Percentiles rank a stretch among this genome's conserved stretches.
phyloP scores from a whole-genome alignment of 495 filamentous ascomycete genomes.

The Podospora fimiseda region DNA sequence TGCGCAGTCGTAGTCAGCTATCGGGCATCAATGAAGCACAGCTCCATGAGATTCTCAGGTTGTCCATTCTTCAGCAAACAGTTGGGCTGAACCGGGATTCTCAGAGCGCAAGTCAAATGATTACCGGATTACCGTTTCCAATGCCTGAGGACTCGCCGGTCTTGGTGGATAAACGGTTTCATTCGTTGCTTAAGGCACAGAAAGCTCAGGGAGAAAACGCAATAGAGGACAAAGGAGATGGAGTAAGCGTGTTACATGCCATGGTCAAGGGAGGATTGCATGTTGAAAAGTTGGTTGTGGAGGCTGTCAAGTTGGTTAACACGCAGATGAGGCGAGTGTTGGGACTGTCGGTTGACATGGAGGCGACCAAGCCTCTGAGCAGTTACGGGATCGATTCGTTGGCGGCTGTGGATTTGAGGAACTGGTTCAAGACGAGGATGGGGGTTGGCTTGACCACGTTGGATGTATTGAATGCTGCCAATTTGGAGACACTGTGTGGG shows the following conservation, averaged over 20 bases:
- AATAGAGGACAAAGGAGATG: not conserved
- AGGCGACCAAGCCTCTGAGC: not conserved
- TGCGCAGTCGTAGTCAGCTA: not conserved
- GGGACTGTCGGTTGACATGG: not conserved
- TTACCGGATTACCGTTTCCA: not conserved
- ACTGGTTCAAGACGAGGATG: not conserved
- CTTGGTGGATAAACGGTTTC: not conserved
- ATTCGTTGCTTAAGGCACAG: not conserved
- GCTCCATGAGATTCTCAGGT: not conserved
- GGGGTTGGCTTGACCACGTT: not conserved
- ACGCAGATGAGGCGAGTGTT: not conserved
- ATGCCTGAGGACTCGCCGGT: not conserved
- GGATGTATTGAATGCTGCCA: not conserved
- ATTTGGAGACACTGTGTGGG: not conserved
- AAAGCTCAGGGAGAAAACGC: no score
- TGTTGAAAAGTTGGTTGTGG: not conserved
- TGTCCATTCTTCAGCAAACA: not conserved
- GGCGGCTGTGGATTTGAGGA: not conserved
- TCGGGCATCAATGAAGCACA: not conserved
- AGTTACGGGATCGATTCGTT: not conserved
- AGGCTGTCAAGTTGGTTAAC: not conserved
- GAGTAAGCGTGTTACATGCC: not conserved
- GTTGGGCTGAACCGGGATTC: not conserved
- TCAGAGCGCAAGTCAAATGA: not conserved
- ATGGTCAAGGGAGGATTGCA: not conserved